Conservation (phyloP, 2,329 filamentous ascomycete species). For the Aureobasidium sp. region DNA sequence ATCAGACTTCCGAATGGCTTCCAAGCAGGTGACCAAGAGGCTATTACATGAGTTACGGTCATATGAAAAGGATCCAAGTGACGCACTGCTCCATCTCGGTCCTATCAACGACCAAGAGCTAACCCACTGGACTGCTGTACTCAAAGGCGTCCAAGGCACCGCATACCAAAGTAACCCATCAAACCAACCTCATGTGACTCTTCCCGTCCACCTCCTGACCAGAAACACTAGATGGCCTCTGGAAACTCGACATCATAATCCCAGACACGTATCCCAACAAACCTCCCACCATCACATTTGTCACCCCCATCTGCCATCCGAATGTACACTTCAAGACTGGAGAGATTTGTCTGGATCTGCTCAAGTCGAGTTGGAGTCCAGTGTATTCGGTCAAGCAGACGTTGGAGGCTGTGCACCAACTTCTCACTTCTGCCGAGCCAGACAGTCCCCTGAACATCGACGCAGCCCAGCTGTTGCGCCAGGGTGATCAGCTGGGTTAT, state of each 20-base stretch:
- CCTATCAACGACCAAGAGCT: constrained; percentile 52
- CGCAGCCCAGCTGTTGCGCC: constrained; percentile 61
- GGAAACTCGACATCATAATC: constrained; percentile 72
- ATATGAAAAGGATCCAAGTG: constrained; percentile 50
- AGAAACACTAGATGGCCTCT: constrained; percentile 57
- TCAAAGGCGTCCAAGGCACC: constrained; percentile 52
- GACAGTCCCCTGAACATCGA: constrained; percentile 76
- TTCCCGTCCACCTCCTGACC: neutral
- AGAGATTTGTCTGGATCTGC: constrained; percentile 88
- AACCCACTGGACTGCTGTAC: constrained; percentile 53
- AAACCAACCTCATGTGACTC: neutral
- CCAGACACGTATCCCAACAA: constrained; percentile 71
- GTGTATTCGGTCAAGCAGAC: constrained; percentile 74
- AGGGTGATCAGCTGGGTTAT: constrained; percentile 62
- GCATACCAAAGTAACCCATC: constrained; percentile 50
- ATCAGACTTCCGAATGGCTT: neutral
- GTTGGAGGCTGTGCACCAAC: constrained; percentile 63
- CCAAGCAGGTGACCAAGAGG: constrained; percentile 42
- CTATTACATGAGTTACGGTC: constrained; percentile 56
- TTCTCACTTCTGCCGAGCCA: constrained; percentile 61
- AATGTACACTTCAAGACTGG: constrained; percentile 70
- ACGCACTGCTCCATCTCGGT: constrained; percentile 50
- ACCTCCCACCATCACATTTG: constrained; percentile 72
- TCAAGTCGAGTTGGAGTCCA: constrained; percentile 72
- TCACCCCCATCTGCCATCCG: constrained; percentile 78